Evolutionary conservation across 768 basidiomycete species (phyloP), one percentile per base, ranked within the genome.

Genomic region (Mycena olivaceomarginata): DNA sequence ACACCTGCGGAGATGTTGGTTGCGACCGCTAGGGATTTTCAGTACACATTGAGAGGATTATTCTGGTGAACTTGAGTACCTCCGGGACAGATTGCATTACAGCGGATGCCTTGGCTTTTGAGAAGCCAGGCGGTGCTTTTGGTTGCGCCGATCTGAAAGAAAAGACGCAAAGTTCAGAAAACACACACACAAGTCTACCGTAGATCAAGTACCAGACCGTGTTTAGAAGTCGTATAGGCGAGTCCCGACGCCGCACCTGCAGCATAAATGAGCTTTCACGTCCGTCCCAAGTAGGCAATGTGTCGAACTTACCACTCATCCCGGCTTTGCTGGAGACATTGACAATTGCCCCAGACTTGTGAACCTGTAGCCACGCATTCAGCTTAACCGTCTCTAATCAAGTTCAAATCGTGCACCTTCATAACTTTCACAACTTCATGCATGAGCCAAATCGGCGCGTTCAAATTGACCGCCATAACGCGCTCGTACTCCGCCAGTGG

Each of bases 31-130:
- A 8, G n/a, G 31, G 43, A 41, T 12, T 13, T 20, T 63, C 13
- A 43, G 40, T 31, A 43, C 62, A 20, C 9, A 20, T 63, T 11
- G 20, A 43, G 9, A 6, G 13, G 13, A 11, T 10, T 39, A 5
- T 22, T 9, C 11, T 18, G 7, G 4, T 31, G 31, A 31, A 31
- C 31, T 20, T 63, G 40, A n/a, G 1, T 11, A 63, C 62, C 62
- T 25, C 63, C 63, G 1, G 63, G 63, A 18, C 63, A 65, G 39
- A 65, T 65, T 45, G 63, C 63, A 20, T 65, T 65, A 22, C 63
- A 65, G n/a, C 63, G 63, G 43, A 65, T 65, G 63, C 63, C 63
- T 15, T 65, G 43, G 63, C 22, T 40, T 65, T 65, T 65, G 20
- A 65, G 43, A 22, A 65, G 63, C 43, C 43, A 65, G 2, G 63